Evolutionary conservation across 208 protist species (phyloP).

Genomic region (Novymonas esmeraldas): DNA sequence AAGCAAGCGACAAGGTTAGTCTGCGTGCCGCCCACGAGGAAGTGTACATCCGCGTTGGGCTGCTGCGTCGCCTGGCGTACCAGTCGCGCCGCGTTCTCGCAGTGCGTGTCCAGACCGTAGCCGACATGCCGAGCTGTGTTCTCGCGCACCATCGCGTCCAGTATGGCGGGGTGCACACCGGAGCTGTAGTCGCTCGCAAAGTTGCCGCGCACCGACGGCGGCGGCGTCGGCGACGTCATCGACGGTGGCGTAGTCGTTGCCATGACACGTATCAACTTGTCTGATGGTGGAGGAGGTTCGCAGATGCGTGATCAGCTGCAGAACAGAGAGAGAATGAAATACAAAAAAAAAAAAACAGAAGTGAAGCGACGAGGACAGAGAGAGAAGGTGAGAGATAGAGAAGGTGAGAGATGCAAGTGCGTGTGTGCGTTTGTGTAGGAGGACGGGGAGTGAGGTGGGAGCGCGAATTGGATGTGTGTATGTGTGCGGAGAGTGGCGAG

Average conservation of each 20-base stretch:
- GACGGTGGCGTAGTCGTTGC: not conserved
- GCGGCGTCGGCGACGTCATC: conserved; percentile 2
- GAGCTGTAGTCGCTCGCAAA: conserved; percentile 59
- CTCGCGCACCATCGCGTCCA: conserved; percentile 26
- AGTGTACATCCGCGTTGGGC: conserved; percentile 45
- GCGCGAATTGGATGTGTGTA: too few relatives aligned
- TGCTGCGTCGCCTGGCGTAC: conserved; percentile 33
- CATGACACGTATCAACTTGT: not conserved
- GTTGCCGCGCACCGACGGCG: conserved; percentile 22
- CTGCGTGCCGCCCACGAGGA: conserved; percentile 46
- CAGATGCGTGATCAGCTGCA: too few relatives aligned
- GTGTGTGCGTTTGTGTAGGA: not conserved
- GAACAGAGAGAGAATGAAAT: too few relatives aligned
- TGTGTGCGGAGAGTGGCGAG: too few relatives aligned
- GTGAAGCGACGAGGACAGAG: conserved; percentile 4
- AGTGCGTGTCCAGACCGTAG: conserved; percentile 47
- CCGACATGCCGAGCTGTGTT: conserved; percentile 35
- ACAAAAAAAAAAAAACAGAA: not conserved
- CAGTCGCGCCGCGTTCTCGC: conserved; percentile 22
- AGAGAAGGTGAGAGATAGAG: conserved; percentile 18
- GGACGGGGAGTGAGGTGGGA: not conserved
- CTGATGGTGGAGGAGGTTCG: not conserved
- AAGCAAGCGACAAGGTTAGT: conserved; percentile 42
- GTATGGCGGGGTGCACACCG: conserved; percentile 37
- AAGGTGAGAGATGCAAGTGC: not conserved